Percentiles rank a stretch among this genome's conserved stretches.
Evolutionary conservation across 2,329 filamentous ascomycete genomes (phyloP).

Genomic region (Cadophora gregata): DNA sequence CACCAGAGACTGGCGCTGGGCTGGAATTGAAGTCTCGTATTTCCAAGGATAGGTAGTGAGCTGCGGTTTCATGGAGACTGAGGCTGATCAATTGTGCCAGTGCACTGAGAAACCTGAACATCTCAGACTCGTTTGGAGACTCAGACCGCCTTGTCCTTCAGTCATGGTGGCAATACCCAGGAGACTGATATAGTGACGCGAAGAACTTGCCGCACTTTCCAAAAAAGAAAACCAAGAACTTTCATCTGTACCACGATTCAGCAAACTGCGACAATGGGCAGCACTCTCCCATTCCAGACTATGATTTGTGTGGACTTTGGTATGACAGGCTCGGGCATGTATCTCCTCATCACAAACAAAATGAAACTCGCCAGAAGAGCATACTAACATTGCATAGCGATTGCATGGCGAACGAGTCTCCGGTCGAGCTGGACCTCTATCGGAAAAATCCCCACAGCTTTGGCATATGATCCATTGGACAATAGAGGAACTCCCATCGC

Average conservation of each 20-base stretch:
- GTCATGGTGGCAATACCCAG: no score
- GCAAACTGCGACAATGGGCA: not conserved
- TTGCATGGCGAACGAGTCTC: not conserved
- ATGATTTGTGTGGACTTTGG: not conserved
- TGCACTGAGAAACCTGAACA: no score
- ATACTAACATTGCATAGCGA: not conserved
- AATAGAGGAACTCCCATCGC: not conserved
- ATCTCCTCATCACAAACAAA: not conserved
- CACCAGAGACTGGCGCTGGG: no score
- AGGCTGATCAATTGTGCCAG: no score
- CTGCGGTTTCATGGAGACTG: no score
- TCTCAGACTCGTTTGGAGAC: no score
- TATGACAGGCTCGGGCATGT: not conserved
- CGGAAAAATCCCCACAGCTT: not conserved
- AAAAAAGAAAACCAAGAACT: not conserved
- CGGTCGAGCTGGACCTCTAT: not conserved
- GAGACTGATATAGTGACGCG: not conserved
- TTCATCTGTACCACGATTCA: not conserved
- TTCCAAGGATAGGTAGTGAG: no score
- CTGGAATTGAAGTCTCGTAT: no score
- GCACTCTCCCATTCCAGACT: not conserved
- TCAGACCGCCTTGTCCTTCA: no score
- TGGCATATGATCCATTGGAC: not conserved
- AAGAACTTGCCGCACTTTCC: not conserved
- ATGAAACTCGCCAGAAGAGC: not conserved